phyloP scores from a whole-genome alignment of 805 yeast genomes.

The Zygoascus biomembranicola region DNA sequence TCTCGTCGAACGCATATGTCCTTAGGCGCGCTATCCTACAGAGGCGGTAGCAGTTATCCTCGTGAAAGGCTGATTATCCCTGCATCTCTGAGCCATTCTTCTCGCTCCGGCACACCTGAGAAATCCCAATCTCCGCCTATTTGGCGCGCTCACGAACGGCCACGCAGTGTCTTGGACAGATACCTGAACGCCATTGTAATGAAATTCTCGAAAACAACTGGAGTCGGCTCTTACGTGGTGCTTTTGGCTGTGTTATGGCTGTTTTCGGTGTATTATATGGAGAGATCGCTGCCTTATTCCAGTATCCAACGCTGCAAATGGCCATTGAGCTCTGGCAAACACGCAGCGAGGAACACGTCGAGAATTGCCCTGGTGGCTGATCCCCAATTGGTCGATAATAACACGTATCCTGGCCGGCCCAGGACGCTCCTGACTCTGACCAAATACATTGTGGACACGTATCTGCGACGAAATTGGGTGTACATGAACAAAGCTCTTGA shows the following conservation, averaged over 20 bases:
- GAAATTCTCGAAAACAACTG: not conserved
- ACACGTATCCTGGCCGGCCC: constrained; percentile 75
- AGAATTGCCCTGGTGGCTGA: constrained; percentile 67
- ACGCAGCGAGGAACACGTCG: constrained; percentile 6
- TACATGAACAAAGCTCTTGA: constrained; percentile 47
- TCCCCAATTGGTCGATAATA: constrained; percentile 86
- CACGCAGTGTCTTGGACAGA: not conserved
- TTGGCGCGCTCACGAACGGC: not conserved
- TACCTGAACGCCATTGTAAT: not conserved
- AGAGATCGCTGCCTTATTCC: constrained; percentile 40
- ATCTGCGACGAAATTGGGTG: constrained; percentile 68
- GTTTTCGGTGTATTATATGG: constrained; percentile 42
- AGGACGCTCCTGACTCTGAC: constrained; percentile 45
- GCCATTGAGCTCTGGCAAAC: constrained; percentile 26
- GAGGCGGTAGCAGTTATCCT: not conserved
- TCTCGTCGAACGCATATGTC: not conserved
- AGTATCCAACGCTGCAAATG: constrained; percentile 48
- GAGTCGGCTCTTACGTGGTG: constrained; percentile 9
- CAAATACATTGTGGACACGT: constrained; percentile 60
- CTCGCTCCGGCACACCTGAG: not conserved
- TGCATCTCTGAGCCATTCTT: not conserved
- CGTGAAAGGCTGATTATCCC: constrained; percentile 1
- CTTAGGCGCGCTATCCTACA: not conserved
- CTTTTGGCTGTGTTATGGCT: constrained; percentile 34
- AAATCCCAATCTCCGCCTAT: not conserved